phyloP scores from a whole-genome alignment of 2,329 filamentous ascomycete genomes.

The Trichoderma sp. region DNA sequence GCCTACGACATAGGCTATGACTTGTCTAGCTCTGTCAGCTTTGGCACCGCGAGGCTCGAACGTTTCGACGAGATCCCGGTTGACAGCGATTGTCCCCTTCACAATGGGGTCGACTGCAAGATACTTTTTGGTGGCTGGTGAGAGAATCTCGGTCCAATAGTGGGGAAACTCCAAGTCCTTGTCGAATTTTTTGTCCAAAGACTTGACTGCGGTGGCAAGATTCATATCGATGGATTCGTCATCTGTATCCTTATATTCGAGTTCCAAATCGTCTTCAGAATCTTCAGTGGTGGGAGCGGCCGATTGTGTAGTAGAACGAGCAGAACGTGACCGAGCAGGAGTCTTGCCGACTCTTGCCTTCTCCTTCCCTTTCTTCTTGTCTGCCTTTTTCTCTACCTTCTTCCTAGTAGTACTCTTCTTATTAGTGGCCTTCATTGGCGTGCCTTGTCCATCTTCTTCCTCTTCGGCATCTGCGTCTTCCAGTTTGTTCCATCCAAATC shows the following conservation, averaged over 20 bases:
- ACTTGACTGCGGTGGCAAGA: constrained; percentile 42
- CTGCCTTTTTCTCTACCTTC: constrained; percentile 24
- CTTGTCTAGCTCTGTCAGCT: constrained; percentile 83
- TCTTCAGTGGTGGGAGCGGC: constrained; percentile 36
- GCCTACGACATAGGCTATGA: constrained; percentile 86
- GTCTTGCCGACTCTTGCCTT: background rate
- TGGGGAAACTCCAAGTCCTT: constrained; percentile 78
- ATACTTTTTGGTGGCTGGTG: constrained; percentile 76
- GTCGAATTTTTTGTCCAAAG: constrained; percentile 59
- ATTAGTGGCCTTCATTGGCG: constrained; percentile 13
- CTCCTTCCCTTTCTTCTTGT: constrained; percentile 26
- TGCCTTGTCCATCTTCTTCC: constrained; percentile 12
- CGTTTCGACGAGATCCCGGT: constrained; percentile 67
- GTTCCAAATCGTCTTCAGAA: constrained; percentile 50
- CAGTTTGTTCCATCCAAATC: constrained; percentile 86
- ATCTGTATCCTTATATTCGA: constrained; percentile 51
- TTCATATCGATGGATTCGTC: constrained; percentile 61
- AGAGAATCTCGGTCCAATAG: constrained; percentile 92
- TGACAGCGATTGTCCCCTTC: constrained; percentile 68
- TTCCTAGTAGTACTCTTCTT: constrained; percentile 19
- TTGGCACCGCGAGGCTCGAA: constrained; percentile 83
- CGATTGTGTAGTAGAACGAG: constrained; percentile 13
- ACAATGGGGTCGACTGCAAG: constrained; percentile 77
- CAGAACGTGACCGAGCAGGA: constrained; percentile 14
- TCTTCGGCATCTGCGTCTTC: constrained; percentile 70